Conservation (phyloP, 2,329 filamentous ascomycete genomes). For the Arthrobotrys sinensis region DNA sequence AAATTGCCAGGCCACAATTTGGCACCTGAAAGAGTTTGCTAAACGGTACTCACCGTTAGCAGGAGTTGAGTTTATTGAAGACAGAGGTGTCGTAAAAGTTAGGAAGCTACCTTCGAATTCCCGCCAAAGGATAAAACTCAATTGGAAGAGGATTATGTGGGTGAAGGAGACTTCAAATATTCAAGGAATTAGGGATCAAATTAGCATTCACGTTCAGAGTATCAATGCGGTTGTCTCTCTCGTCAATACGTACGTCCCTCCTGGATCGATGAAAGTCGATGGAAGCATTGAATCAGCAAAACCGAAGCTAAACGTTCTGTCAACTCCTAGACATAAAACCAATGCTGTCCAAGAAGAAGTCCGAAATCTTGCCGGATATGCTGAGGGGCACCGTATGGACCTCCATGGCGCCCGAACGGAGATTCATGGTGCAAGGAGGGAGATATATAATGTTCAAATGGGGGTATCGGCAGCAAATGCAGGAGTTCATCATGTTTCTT, state of each 20-base stretch:
- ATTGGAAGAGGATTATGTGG: slow-evolving; percentile 59
- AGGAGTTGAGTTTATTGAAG: slow-evolving; percentile 54
- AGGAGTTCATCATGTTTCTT: slow-evolving; percentile 39
- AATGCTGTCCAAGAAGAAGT: slow-evolving; percentile 42
- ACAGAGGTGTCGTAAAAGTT: slow-evolving; percentile 34
- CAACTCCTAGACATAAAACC: slow-evolving; percentile 37
- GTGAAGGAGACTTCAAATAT: slow-evolving; percentile 51
- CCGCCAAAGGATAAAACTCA: slow-evolving; percentile 48
- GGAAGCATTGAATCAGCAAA: slow-evolving; percentile 5
- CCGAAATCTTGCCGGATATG: slow-evolving; percentile 38
- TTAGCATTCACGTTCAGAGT: slow-evolving; percentile 60
- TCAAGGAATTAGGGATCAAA: slow-evolving; percentile 58
- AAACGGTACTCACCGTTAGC: slow-evolving; percentile 50
- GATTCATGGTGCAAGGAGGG: slow-evolving; percentile 38
- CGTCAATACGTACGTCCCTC: slow-evolving; percentile 57
- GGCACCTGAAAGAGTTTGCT: slow-evolving; percentile 53
- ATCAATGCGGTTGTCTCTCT: slow-evolving; percentile 58
- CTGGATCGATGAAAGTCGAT: slow-evolving; percentile 12
- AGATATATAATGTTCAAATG: slow-evolving; percentile 51
- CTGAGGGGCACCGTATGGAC: slow-evolving; percentile 46
- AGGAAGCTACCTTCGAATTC: slow-evolving; percentile 46
- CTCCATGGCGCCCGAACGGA: slow-evolving; percentile 37
- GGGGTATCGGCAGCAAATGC: slow-evolving; percentile 42
- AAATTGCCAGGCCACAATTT: slow-evolving; percentile 52
- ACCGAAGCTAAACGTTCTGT: slow-evolving; percentile 23